phyloP scores from a whole-genome alignment of 2,329 filamentous ascomycete genomes.

The Teratosphaeria viscida region DNA sequence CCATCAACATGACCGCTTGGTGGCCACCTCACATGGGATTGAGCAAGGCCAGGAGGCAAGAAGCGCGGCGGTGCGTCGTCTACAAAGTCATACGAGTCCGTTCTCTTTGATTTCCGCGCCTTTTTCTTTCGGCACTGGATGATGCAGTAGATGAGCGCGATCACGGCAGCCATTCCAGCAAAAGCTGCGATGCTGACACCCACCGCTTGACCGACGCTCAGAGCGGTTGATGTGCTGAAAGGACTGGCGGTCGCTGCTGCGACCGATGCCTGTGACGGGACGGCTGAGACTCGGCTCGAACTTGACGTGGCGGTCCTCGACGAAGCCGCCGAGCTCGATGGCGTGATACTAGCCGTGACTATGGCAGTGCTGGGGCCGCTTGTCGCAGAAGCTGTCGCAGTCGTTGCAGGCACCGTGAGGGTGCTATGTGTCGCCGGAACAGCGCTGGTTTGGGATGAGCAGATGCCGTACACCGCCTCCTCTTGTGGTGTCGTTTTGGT shows the following conservation, averaged over 20 bases:
- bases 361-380: background rate
- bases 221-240: constrained; percentile 5
- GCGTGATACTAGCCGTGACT: background rate
- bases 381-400: constrained; percentile 3
- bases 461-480: constrained; percentile 17
- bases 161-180: constrained; percentile 14
- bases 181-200: constrained; percentile 24
- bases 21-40: constrained; percentile 8
- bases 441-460: constrained; percentile 13
- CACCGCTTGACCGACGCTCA: constrained; percentile 23
- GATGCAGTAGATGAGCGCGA: constrained; percentile 14
- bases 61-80: constrained; percentile 20
- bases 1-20: constrained; percentile 1
- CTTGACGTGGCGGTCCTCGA: background rate
- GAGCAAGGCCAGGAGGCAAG: constrained; percentile 11
- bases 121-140: constrained; percentile 12
- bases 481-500: constrained; percentile 2
- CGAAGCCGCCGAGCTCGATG: background rate
- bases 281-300: background rate
- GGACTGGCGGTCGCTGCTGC: background rate
- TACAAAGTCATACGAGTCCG: constrained; percentile 25
- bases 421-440: constrained; percentile 18
- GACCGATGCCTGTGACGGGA: background rate
- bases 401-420: constrained; percentile 12
- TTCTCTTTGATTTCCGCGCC: constrained; percentile 2